Evolutionary conservation across 192 early-diverging fungal species (phyloP).

Genomic region (Umbelopsis isabellina): DNA sequence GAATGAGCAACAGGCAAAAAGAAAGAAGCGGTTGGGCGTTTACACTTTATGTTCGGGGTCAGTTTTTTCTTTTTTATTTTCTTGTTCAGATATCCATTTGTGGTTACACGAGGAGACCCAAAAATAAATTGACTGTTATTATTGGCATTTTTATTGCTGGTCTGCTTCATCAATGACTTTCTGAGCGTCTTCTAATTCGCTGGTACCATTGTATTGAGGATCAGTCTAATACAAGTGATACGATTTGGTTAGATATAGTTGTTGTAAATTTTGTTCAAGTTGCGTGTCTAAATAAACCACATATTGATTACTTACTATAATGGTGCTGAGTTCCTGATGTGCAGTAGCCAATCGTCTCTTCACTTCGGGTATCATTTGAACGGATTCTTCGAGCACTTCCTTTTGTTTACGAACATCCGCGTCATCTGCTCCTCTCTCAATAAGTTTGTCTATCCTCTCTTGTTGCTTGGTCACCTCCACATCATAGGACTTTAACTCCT

Average conservation of each 20-base stretch:
- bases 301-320: constrained; percentile 42
- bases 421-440: constrained; percentile 53
- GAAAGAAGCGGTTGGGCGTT: not conserved
- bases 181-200: constrained; percentile 22
- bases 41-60: constrained; percentile 10
- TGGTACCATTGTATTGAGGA: constrained; percentile 4
- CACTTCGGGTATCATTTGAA: constrained; percentile 63
- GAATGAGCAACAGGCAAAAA: not conserved
- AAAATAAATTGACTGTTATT: constrained; percentile 20
- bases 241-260: not conserved
- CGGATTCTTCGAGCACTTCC: constrained; percentile 64
- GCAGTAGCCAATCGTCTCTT: constrained; percentile 54
- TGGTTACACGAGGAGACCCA: constrained; percentile 12
- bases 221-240: constrained; percentile 9
- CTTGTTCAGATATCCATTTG: constrained; percentile 15
- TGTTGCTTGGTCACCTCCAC: constrained; percentile 54
- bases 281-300: too few relatives aligned
- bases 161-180: constrained; percentile 9
- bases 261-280: too few relatives aligned
- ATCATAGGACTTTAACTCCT: constrained; percentile 54
- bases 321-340: constrained; percentile 46
- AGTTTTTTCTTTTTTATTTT: not conserved
- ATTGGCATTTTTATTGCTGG: not conserved
- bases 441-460: constrained; percentile 55
- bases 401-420: constrained; percentile 65